phyloP scores from a whole-genome alignment of 768 basidiomycete species.

The Mycena alexandri region DNA sequence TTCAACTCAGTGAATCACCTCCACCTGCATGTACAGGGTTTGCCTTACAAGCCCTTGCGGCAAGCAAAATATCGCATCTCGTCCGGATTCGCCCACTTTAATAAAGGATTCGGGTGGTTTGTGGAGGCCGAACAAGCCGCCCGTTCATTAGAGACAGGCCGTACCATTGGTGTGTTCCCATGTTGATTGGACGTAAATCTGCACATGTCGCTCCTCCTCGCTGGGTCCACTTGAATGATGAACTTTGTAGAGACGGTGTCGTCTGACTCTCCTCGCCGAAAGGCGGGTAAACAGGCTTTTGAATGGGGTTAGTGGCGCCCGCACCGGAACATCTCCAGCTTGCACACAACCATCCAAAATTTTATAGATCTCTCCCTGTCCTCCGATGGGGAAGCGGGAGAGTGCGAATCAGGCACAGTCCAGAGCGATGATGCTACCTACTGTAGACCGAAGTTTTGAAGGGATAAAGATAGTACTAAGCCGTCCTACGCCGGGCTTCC shows the following conservation, averaged over 20 bases:
- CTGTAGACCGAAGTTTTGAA: not conserved
- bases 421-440: not conserved
- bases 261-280: constrained; percentile 13
- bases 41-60: constrained; percentile 68
- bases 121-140: constrained; percentile 71
- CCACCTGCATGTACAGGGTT: constrained; percentile 78
- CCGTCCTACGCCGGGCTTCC: not conserved
- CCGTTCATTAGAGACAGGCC: constrained; percentile 68
- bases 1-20: constrained; percentile 80
- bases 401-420: not conserved
- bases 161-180: constrained; percentile 64
- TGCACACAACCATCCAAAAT: not conserved
- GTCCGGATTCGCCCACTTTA: constrained; percentile 51
- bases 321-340: not conserved
- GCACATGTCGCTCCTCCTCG: not conserved
- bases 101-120: constrained; percentile 84
- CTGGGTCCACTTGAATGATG: constrained; percentile 18
- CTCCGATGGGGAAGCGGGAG: not conserved
- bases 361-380: not conserved
- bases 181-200: constrained; percentile 47
- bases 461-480: constrained; percentile 14
- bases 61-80: constrained; percentile 64
- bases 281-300: not conserved
- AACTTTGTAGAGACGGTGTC: constrained; percentile 7
- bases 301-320: constrained; percentile 12